Conservation (phyloP, 306 rosid species). For the Vigna radiata region DNA sequence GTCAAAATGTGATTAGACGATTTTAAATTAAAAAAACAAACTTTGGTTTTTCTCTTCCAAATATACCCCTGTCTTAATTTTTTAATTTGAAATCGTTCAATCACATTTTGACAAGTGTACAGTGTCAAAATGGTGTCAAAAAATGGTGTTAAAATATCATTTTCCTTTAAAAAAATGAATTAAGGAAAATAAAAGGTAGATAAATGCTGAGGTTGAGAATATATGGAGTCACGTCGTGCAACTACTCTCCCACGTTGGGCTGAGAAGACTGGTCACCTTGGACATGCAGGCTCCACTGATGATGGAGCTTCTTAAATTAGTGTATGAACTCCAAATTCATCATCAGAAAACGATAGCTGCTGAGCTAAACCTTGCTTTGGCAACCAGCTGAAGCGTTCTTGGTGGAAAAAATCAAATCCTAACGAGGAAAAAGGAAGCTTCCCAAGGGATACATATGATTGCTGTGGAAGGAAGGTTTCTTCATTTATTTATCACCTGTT, state of each 20-base stretch:
- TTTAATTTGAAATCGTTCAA: too few relatives aligned
- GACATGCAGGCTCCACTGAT: not conserved
- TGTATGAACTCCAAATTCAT: not conserved
- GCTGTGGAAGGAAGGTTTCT: not conserved
- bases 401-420: not conserved
- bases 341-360: not conserved
- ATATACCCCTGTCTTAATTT: too few relatives aligned
- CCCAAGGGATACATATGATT: not conserved
- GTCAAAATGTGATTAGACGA: too few relatives aligned
- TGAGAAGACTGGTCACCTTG: not conserved
- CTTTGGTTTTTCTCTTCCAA: too few relatives aligned
- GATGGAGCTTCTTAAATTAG: not conserved
- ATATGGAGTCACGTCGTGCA: not conserved
- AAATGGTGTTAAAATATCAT: too few relatives aligned
- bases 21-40: too few relatives aligned
- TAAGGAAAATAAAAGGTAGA: not conserved
- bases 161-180: not conserved
- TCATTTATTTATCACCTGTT: not conserved
- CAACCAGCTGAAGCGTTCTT: too few relatives aligned
- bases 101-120: too few relatives aligned
- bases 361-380: not conserved
- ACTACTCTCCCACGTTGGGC: not conserved
- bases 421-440: constrained; percentile 18
- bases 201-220: not conserved
- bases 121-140: too few relatives aligned